Conservation (phyloP, 2,329 filamentous ascomycete genomes). For the Neofusicoccum parvum region DNA sequence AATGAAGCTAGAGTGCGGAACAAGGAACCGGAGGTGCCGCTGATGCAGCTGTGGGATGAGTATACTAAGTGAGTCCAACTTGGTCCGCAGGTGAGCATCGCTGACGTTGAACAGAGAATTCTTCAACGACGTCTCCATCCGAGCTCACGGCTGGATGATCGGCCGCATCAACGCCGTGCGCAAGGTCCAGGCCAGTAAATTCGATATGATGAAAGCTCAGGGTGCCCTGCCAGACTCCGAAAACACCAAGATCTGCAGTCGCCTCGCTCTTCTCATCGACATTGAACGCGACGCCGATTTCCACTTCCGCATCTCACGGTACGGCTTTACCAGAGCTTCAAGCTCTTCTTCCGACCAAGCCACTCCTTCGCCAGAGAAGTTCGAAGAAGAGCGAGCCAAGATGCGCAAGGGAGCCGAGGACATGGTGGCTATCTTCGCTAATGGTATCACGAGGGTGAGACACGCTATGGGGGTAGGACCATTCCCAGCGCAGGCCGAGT, state of each 20-base stretch:
- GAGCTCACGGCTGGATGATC: neutral
- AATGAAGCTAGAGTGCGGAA: neutral
- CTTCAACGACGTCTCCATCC: neutral
- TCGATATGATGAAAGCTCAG: constrained; percentile 4
- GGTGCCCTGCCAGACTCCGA: neutral
- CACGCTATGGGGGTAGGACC: constrained; percentile 8
- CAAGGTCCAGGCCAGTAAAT: neutral
- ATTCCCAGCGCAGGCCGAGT: neutral
- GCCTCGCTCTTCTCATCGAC: neutral
- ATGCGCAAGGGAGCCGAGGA: neutral
- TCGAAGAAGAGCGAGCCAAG: neutral
- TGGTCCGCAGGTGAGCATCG: neutral
- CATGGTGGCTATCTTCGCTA: neutral
- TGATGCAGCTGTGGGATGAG: constrained; percentile 2
- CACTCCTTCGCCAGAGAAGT: neutral
- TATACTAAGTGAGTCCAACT: neutral
- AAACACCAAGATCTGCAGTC: neutral
- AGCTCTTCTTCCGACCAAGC: neutral
- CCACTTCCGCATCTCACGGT: constrained; percentile 1
- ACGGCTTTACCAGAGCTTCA: neutral
- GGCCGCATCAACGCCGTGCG: constrained; percentile 1
- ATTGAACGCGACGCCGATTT: constrained; percentile 4
- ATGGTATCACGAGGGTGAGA: neutral
- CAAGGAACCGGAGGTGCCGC: neutral
- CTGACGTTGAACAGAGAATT: neutral